Conservation (phyloP, 495 filamentous ascomycete species). For the Monascus purpureus region DNA sequence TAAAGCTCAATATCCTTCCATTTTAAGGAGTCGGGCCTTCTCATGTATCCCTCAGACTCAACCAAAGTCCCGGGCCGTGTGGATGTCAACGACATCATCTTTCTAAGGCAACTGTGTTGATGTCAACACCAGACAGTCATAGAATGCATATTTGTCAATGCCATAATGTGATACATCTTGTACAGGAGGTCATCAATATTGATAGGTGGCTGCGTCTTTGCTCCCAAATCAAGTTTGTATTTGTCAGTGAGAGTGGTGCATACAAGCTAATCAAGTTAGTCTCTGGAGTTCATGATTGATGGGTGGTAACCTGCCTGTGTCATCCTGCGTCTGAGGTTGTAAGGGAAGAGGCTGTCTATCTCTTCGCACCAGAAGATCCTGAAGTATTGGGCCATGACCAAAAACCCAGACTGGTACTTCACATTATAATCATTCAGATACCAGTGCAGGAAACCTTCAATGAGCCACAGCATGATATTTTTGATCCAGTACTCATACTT, state of each 20-base stretch:
- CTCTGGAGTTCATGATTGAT: not conserved
- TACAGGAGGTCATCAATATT: no score
- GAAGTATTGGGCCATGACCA: constrained; percentile 5
- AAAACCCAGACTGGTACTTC: constrained; percentile 4
- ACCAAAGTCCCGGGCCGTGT: constrained; percentile 9
- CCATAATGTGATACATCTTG: no score
- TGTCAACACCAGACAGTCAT: constrained; percentile 6
- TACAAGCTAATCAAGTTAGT: constrained; percentile 1
- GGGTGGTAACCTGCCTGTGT: constrained; percentile 1
- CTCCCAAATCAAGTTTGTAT: constrained; percentile 6
- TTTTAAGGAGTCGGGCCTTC: constrained; percentile 10
- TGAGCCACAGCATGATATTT: constrained; percentile 3
- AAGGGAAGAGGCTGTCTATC: constrained; percentile 1
- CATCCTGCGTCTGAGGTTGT: constrained; percentile 3
- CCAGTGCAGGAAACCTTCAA: constrained; percentile 6
- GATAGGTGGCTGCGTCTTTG: no score
- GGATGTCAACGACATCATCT: constrained; percentile 7
- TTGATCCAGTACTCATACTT: no score
- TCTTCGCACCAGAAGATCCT: constrained; percentile 7
- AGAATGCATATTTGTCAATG: no score
- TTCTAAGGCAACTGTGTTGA: constrained; percentile 17
- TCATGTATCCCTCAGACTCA: constrained; percentile 8
- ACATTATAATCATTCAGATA: constrained; percentile 5
- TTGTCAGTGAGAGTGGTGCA: constrained; percentile 1
- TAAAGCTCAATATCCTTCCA: no score